Percentiles rank a stretch among this genome's conserved stretches.
phyloP scores from a whole-genome alignment of 2,329 filamentous ascomycete genomes.

The Colletotrichum sp. region DNA sequence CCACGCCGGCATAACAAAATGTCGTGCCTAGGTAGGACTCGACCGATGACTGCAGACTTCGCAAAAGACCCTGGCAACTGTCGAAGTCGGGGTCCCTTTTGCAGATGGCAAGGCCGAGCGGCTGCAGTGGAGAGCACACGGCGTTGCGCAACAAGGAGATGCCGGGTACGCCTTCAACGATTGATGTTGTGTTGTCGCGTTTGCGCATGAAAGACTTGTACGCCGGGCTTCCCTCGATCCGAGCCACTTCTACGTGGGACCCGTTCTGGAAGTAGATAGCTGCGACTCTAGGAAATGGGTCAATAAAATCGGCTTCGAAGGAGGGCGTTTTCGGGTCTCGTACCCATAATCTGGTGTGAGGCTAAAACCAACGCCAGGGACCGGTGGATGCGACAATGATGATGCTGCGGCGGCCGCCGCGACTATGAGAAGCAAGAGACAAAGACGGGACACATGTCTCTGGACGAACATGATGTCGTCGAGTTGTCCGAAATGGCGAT shows the following conservation, averaged over 20 bases:
- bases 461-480: not conserved
- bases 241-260: not conserved
- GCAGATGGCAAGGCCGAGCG: not conserved
- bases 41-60: not conserved
- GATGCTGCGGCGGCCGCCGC: fast-evolving
- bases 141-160: not conserved
- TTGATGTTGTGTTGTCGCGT: not conserved
- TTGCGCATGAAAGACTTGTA: slow-evolving; percentile 3
- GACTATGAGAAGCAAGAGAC: not conserved
- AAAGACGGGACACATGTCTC: not conserved
- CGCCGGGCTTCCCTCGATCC: not conserved
- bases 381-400: not conserved
- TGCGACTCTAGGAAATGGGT: not conserved
- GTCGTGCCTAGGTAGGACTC: not conserved
- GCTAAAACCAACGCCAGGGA: not conserved
- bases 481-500: not conserved
- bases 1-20: not conserved
- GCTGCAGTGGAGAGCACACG: not conserved
- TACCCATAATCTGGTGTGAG: not conserved
- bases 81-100: not conserved
- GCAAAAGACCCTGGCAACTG: not conserved
- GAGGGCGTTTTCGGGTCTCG: not conserved
- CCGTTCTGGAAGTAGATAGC: not conserved
- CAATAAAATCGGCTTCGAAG: not conserved
- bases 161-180: not conserved